Evolutionary conservation across 495 filamentous ascomycete species (phyloP).

Genomic region (Beverwykella pulmonaria): DNA sequence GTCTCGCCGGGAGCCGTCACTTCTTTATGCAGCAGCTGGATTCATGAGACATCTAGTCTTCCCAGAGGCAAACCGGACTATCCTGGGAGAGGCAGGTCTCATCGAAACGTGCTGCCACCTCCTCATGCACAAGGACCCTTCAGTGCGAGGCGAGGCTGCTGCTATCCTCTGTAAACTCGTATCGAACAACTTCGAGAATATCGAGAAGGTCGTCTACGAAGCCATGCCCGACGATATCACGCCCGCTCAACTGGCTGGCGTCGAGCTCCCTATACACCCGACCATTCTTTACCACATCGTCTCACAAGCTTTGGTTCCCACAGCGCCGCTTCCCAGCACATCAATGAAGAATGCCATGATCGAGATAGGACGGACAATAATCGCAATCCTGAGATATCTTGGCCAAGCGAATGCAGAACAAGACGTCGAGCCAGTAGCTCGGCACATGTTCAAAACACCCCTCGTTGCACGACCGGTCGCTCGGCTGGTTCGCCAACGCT

Average conservation of each 20-base stretch:
- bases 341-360: slow-evolving; percentile 34
- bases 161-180: slow-evolving; percentile 34
- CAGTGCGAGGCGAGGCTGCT: slow-evolving; percentile 34
- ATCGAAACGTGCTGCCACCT: slow-evolving; percentile 23
- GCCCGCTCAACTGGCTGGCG: slow-evolving; percentile 8
- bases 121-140: slow-evolving; percentile 22
- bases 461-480: slow-evolving; percentile 29
- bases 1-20: slow-evolving; percentile 7
- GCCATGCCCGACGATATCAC: slow-evolving; percentile 11
- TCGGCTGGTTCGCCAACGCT: slow-evolving; percentile 32
- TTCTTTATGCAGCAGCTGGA: slow-evolving; percentile 34
- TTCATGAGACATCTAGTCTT: slow-evolving; percentile 34
- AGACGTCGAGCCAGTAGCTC: slow-evolving; percentile 7
- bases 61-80: slow-evolving; percentile 22
- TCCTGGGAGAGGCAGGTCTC: slow-evolving; percentile 28
- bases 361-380: slow-evolving; percentile 29
- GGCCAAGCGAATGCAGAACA: slow-evolving; percentile 8
- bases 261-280: not conserved
- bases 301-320: slow-evolving; percentile 23
- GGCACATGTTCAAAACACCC: slow-evolving; percentile 24
- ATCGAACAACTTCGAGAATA: slow-evolving; percentile 23
- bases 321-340: slow-evolving; percentile 34
- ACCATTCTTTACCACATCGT: slow-evolving; percentile 30
- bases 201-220: slow-evolving; percentile 23
- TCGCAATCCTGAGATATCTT: slow-evolving; percentile 30